Evolutionary conservation across 2,329 filamentous ascomycete species (phyloP), one percentile per base, ranked within the genome.

Genomic region (Incumbomyces delicatus): DNA sequence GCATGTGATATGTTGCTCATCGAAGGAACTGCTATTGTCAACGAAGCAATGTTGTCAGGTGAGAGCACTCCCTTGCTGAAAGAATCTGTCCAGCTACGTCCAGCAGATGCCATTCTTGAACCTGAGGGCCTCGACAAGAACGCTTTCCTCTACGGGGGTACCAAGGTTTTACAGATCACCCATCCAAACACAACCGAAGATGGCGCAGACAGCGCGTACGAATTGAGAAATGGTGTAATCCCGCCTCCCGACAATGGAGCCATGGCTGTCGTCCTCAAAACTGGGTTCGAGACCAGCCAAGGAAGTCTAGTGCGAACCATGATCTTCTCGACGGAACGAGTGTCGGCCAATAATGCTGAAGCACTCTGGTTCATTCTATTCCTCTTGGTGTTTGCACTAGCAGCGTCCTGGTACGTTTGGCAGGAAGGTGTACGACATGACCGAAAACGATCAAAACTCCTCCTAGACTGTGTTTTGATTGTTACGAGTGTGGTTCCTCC

Each of bases 331-430:
- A 98, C 92, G 1, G 92, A 98, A 67, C 87, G 90, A 55, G 90
- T 98, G 18, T 96, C 90, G n/a, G 92, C 92, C 58, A 95, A 95
- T 70, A 96, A 98, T 61, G 82, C 83, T 37, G 92, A 98, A 68
- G 92, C 92, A 1, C 71, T 98, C n/a, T 76, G 94, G 51, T 98
- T 98, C 72, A 98, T 98, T 56, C 76, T 98, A 50, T 98, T 98
- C 75, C 77, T 98, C 22, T 78, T 95, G 46, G 78, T 96, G 58
- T 98, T 98, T 69, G 94, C 94, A 58, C 79, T 98, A 63, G 94
- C 92, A 47, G 92, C 92, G 44, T 95, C 92, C 11, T 95, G 92
- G 89, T 98, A 98, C 65, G 92, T 98, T 50, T 98, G 92, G 92
- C 80, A 89, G 52, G 90, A 98, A 67, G 94, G 92, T 71, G 90